These are phyloP conservation scores for Bryoerythrophyllum caledonicum DNA, from an alignment of 225 moss, liverwort and hornwort species.

Conservation along the genomic window DNA sequence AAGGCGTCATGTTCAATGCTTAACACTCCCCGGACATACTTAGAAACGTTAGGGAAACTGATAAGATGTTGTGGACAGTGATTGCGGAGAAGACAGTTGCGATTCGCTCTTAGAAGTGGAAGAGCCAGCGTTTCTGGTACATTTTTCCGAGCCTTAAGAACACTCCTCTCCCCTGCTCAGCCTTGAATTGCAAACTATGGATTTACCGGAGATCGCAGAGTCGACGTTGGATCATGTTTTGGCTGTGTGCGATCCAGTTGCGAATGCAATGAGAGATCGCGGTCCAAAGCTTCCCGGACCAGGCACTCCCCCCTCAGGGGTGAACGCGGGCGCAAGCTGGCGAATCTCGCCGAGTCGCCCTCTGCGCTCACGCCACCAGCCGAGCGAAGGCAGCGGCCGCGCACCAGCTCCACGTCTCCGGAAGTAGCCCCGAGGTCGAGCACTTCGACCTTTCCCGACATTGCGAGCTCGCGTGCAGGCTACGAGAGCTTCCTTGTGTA, in stretches of 20 bases:
- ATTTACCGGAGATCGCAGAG: too few species aligned
- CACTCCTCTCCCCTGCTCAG: not conserved
- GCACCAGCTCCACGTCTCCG: not conserved
- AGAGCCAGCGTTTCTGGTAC: not conserved
- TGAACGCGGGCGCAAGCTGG: constrained; percentile 12
- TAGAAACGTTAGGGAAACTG: not conserved
- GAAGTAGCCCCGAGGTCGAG: not conserved
- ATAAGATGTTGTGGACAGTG: not conserved
- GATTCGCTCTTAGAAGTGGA: not conserved
- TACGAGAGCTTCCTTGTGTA: constrained; percentile 20
- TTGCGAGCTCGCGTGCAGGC: not conserved
- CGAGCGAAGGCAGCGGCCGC: constrained; percentile 16
- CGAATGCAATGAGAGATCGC: constrained; percentile 22
- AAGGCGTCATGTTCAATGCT: not conserved
- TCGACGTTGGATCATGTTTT: too few species aligned
- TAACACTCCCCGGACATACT: not conserved
- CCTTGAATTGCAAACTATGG: not conserved
- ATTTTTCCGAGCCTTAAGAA: not conserved
- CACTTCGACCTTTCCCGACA: too few species aligned
- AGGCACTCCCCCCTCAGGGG: not conserved
- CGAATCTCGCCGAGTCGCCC: not conserved
- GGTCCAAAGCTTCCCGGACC: not conserved
- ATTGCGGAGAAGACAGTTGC: not conserved
- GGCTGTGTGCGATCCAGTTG: not conserved
- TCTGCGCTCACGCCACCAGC: not conserved